These are phyloP conservation scores for Volvox reticuliferus DNA, from an alignment of 139 green algal genomes.

Conservation along the genomic window DNA sequence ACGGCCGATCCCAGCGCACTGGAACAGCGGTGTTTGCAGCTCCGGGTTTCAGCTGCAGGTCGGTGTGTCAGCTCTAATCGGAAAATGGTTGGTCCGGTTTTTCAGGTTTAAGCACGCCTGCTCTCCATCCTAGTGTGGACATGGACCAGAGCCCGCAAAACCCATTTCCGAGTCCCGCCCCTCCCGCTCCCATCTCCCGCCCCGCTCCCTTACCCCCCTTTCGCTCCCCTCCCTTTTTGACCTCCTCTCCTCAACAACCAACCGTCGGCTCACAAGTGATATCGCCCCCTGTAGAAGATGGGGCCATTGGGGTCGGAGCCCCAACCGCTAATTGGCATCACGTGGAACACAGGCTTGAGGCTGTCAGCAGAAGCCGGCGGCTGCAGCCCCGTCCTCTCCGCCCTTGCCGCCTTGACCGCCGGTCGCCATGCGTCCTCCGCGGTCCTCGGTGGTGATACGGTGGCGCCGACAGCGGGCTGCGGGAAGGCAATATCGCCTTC, in stretches of 20 bases:
- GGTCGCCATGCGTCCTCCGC: neutral
- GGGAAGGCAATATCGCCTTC: neutral
- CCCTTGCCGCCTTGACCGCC: neutral
- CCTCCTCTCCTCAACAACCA: neutral
- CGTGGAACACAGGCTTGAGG: constrained; percentile 68
- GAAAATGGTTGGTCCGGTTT: too few relatives aligned
- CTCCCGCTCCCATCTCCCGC: too few relatives aligned
- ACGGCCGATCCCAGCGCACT: too few relatives aligned
- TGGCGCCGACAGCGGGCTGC: neutral
- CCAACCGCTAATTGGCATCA: constrained; percentile 71
- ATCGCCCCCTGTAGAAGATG: constrained; percentile 64
- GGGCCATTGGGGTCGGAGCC: constrained; percentile 84
- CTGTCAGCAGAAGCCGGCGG: constrained; percentile 32
- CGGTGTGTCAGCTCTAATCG: too few relatives aligned
- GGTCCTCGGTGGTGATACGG: neutral
- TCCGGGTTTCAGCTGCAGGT: too few relatives aligned
- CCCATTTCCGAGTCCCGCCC: too few relatives aligned
- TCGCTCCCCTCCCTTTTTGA: neutral
- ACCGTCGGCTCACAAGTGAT: constrained; percentile 54
- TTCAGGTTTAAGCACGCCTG: too few relatives aligned
- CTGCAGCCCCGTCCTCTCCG: neutral
- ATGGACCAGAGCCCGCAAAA: too few relatives aligned
- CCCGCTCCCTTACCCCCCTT: neutral
- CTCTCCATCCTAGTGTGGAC: too few relatives aligned
- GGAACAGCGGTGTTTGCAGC: too few relatives aligned